Evolutionary conservation across 805 yeast species (phyloP).

Genomic region (Starmerella apicola): DNA sequence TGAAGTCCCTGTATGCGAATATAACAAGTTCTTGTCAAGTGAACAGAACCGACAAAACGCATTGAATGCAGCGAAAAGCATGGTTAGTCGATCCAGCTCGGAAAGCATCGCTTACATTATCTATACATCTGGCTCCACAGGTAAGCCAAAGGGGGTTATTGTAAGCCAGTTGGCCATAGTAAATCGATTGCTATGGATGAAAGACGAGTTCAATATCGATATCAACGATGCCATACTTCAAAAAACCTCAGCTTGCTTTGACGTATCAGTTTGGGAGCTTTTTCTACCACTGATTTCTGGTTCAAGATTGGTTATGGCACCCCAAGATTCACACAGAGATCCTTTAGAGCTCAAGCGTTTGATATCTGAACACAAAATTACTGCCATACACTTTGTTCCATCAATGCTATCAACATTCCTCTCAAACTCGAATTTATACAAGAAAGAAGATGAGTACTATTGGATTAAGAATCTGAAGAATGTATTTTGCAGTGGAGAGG

Average conservation of each 20-base stretch:
- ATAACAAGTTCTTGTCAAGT: not conserved
- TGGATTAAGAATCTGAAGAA: not conserved
- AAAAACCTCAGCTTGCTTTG: slow-evolving; percentile 15
- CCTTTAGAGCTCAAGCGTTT: slow-evolving; percentile 2
- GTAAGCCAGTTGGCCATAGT: slow-evolving; percentile 24
- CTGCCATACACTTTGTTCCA: slow-evolving; percentile 15
- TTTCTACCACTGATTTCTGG: slow-evolving; percentile 15
- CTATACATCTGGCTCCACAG: slow-evolving; percentile 82
- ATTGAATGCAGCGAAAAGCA: not conserved
- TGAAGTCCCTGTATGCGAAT: not conserved
- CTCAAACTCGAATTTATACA: not conserved
- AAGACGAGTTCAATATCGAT: slow-evolving; percentile 5
- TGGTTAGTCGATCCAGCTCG: slow-evolving; percentile 34
- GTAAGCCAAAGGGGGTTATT: slow-evolving; percentile 73
- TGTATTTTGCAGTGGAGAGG: slow-evolving; percentile 15
- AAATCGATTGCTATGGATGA: slow-evolving; percentile 15
- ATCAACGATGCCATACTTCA: slow-evolving; percentile 7
- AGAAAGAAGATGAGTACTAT: not conserved
- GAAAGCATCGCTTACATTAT: slow-evolving; percentile 57
- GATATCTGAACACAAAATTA: slow-evolving; percentile 2
- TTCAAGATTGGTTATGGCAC: slow-evolving; percentile 11
- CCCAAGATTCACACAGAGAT: slow-evolving; percentile 14
- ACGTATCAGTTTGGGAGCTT: slow-evolving; percentile 16
- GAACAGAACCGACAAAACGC: too few relatives aligned
- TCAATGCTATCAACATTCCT: slow-evolving; percentile 12